Base-by-base conservation (phyloP, 371 early-diverging fungal species). In the Entomophthora muscae region DNA sequence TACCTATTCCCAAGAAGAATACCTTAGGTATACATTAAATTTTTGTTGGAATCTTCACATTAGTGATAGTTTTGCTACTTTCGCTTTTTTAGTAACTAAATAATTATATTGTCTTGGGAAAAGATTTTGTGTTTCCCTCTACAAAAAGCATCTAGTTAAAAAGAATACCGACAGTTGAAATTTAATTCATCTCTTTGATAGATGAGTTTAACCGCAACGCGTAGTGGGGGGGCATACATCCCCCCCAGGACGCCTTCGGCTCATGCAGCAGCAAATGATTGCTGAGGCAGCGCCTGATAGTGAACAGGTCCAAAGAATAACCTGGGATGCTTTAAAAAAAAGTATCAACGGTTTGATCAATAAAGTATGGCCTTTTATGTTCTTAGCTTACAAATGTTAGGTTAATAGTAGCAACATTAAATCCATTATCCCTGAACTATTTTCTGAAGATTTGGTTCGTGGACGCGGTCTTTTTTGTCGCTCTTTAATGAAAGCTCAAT, bases 261-360 rank as follows among this genome's bases (percentile, higher is more conserved):
- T 80, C 63, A 77, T 95, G 84, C 91, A 94, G 69, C 84, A 84
- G 23, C 74, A 78, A 23, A 27, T 29, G 28, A 13, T 57, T 13
- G 29, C 27, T 3, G 29, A 57, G 7, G 83, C 79, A 23, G 89
- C 91, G 68, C 83, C 82, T 60, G 72, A 69, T 24, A 82, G 81
- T 57, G 79, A 78, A 31, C 84, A 78, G 60, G 86, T 83, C 65
- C 97, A 97, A 72, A 85, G 95, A 17, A 83, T 91, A 70, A 83
- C 81, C 30, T 97, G 98, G 98, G 95, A 97, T 67, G 85, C 86
- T 3, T 76, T 97, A 10, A 95, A 94, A 71, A 96, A 95, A 72
- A 83, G 83, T 58, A 85, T 97, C 66, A 95, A 96, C 69, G 98
- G 93, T 65, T 78, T 89, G n/a, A 89, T 95, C 71, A 97, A 96